A percentile compares a stretch with the other conserved stretches of the same genome.
Conservation (phyloP, 495 filamentous ascomycete species). For the Pseudomonodictys pantanalensis region DNA sequence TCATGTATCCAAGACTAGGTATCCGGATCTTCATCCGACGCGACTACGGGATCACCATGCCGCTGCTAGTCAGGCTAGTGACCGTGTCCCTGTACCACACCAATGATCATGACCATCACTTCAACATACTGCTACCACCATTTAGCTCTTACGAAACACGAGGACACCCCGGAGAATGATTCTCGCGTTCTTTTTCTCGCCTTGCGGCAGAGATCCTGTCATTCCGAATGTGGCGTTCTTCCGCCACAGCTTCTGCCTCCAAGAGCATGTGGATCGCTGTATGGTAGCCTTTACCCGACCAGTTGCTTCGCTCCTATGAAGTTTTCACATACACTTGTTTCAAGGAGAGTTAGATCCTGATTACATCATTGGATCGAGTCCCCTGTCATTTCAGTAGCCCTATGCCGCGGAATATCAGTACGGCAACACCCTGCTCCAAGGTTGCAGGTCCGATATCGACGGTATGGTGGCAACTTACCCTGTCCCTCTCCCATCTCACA, state of each 20-base stretch:
- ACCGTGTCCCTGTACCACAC: not conserved
- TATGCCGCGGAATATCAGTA: slow-evolving; percentile 1
- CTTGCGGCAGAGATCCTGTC: no score
- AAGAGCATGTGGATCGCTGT: not conserved
- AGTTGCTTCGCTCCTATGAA: no score
- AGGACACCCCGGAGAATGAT: slow-evolving; percentile 1
- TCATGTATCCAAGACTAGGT: slow-evolving; percentile 5
- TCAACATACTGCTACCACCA: slow-evolving; percentile 26
- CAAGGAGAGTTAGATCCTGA: no score
- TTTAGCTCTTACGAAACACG: slow-evolving; percentile 22
- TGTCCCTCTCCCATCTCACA: slow-evolving; percentile 8
- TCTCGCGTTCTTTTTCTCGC: no score
- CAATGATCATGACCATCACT: slow-evolving; percentile 9
- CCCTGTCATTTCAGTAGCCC: no score
- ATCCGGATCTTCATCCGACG: slow-evolving; percentile 29
- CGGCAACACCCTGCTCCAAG: not conserved
- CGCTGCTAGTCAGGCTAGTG: not conserved
- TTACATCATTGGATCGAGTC: no score
- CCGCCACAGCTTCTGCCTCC: slow-evolving; percentile 23
- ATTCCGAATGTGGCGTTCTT: slow-evolving; percentile 15
- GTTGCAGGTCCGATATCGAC: slow-evolving; percentile 13
- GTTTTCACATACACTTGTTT: slow-evolving; percentile 1
- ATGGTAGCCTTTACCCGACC: no score
- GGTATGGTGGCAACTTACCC: slow-evolving; percentile 22
- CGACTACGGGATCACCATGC: slow-evolving; percentile 4